These are phyloP conservation scores for Actinomucor elegans DNA, from an alignment of 371 early-diverging fungal species.

Conservation along the genomic window DNA sequence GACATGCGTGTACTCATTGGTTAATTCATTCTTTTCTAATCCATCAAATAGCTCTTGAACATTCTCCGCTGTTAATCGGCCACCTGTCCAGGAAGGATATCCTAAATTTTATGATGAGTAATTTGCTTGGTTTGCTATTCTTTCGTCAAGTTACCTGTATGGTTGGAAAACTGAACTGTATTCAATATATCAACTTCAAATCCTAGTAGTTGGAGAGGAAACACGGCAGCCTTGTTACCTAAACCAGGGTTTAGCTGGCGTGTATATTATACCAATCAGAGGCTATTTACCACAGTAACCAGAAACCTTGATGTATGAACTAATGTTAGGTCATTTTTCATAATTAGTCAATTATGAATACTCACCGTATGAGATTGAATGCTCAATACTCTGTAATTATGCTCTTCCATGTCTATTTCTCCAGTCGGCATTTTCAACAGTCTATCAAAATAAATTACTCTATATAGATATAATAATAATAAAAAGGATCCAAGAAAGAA, in stretches of 20 bases:
- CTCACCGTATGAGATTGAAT: conserved; percentile 90
- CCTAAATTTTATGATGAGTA: conserved; percentile 40
- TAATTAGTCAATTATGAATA: too few relatives aligned
- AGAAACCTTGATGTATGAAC: too few relatives aligned
- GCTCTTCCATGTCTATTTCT: too few relatives aligned
- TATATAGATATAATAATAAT: too few relatives aligned
- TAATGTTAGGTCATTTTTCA: too few relatives aligned
- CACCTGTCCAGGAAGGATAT: conserved; percentile 77
- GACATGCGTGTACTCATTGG: conserved; percentile 76
- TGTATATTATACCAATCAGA: background rate
- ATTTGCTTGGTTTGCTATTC: background rate
- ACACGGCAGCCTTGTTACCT: conserved; percentile 85
- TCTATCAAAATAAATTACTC: too few relatives aligned
- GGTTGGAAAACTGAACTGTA: conserved; percentile 93
- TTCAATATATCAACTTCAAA: conserved; percentile 92
- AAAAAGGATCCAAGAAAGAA: too few relatives aligned
- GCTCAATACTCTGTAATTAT: conserved; percentile 67
- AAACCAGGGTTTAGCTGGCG: background rate
- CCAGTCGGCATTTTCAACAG: too few relatives aligned
- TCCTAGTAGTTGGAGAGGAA: conserved; percentile 88
- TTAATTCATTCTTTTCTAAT: conserved; percentile 69
- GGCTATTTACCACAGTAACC: conserved; percentile 72
- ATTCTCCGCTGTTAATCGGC: conserved; percentile 60
- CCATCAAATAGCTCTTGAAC: conserved; percentile 73
- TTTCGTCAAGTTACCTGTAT: conserved; percentile 59